phyloP scores from a whole-genome alignment of 495 filamentous ascomycete genomes.

The Penicillium fimorum region DNA sequence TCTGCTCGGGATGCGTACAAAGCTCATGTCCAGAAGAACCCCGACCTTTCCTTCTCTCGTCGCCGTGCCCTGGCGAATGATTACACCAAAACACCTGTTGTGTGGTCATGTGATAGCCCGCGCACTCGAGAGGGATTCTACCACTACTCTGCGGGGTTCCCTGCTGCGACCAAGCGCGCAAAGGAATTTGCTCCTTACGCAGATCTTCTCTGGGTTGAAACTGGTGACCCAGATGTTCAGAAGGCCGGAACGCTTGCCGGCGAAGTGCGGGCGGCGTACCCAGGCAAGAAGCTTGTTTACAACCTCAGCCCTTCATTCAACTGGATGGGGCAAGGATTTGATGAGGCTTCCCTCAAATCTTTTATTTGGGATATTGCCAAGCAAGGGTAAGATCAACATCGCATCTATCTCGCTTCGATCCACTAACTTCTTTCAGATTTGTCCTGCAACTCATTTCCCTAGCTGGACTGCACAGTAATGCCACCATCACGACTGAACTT shows the following conservation, averaged over 20 bases:
- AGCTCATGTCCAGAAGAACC: constrained; percentile 53
- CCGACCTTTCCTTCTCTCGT: constrained; percentile 70
- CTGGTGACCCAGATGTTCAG: constrained; percentile 77
- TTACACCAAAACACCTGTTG: constrained; percentile 63
- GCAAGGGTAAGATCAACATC: constrained; percentile 59
- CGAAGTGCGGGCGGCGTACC: constrained; percentile 62
- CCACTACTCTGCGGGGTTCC: constrained; percentile 87
- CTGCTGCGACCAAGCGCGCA: constrained; percentile 87
- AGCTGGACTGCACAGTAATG: constrained; percentile 85
- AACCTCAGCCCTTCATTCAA: constrained; percentile 97
- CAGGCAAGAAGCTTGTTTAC: constrained; percentile 89
- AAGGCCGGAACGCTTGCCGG: constrained; percentile 72
- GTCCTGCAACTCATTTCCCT: constrained; percentile 90
- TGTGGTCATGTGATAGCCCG: constrained; percentile 88
- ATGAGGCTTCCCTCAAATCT: constrained; percentile 68
- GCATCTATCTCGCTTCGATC: not conserved
- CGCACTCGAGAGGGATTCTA: constrained; percentile 95
- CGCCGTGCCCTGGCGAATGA: constrained; percentile 68
- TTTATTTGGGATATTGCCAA: constrained; percentile 96
- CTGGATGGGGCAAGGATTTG: constrained; percentile 95
- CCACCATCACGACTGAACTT: constrained; percentile 82
- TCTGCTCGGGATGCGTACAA: constrained; percentile 66
- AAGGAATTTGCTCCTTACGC: constrained; percentile 89
- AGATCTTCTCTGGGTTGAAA: constrained; percentile 97
- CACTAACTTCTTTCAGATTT: constrained; percentile 50